phyloP scores from a whole-genome alignment of 108 stramenopile species.

The Stephanodiscus triporus region DNA sequence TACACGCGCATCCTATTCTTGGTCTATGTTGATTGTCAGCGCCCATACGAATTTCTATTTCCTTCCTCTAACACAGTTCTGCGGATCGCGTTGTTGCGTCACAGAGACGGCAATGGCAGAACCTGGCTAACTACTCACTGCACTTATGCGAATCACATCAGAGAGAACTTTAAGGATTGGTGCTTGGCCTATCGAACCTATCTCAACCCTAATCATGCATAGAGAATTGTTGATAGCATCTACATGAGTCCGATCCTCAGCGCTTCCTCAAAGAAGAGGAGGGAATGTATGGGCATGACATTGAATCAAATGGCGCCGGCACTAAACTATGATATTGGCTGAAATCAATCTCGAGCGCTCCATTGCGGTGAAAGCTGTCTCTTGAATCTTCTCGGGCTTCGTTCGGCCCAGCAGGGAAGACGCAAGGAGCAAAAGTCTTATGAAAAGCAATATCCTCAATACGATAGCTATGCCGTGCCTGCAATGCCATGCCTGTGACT shows the following conservation, averaged over 20 bases:
- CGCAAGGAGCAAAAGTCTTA: conserved; percentile 86
- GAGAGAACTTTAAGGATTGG: too few species aligned
- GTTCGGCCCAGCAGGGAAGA: conserved; percentile 47
- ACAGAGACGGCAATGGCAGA: too few species aligned
- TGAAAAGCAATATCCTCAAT: conserved; percentile 86
- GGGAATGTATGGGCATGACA: conserved; percentile 49
- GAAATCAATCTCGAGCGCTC: conserved; percentile 65
- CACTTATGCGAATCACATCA: too few species aligned
- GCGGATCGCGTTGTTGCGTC: too few species aligned
- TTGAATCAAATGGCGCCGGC: conserved; percentile 38
- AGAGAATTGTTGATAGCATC: too few species aligned
- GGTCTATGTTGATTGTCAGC: too few species aligned
- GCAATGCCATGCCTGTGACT: conserved; percentile 84
- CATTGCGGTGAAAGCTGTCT: conserved; percentile 2
- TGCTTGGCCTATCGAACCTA: too few species aligned
- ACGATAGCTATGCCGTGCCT: conserved; percentile 93
- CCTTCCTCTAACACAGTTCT: too few species aligned
- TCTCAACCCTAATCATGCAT: too few species aligned
- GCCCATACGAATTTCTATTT: too few species aligned
- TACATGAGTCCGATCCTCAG: background rate
- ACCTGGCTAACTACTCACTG: too few species aligned
- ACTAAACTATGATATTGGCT: conserved; percentile 72
- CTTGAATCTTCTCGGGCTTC: conserved; percentile 13
- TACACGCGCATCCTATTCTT: too few species aligned
- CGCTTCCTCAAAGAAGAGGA: conserved; percentile 17